Conservation (phyloP, 805 yeast species). For the Lachancea sp. region DNA sequence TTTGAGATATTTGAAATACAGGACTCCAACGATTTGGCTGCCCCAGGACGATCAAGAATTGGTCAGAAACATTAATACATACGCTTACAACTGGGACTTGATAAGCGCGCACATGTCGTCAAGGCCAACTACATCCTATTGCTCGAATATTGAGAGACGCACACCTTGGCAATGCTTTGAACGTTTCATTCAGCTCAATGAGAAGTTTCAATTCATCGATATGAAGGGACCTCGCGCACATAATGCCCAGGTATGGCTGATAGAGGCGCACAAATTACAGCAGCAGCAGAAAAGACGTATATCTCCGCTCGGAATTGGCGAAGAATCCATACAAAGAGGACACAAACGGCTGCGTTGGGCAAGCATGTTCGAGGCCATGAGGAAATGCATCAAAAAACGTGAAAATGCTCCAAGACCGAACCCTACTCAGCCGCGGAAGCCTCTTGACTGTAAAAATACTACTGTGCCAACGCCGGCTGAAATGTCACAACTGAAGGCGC, state of each 20-base stretch:
- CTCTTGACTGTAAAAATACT: conserved; percentile 36
- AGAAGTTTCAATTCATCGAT: conserved; percentile 77
- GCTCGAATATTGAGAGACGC: conserved; percentile 86
- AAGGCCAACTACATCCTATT: conserved; percentile 59
- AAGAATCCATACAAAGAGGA: conserved; percentile 89
- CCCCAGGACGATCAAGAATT: conserved; percentile 86
- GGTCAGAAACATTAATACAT: conserved; percentile 76
- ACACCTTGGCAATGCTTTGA: conserved; percentile 99
- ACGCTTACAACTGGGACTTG: conserved; percentile 87
- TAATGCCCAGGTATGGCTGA: conserved; percentile 85
- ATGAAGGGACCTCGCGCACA: conserved; percentile 82
- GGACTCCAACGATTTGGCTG: conserved; percentile 94
- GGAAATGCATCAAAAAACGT: conserved; percentile 83
- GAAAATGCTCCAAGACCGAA: conserved; percentile 67
- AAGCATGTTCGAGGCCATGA: conserved; percentile 91
- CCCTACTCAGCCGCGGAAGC: conserved; percentile 38
- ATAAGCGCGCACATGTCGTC: conserved; percentile 75
- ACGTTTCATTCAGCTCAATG: conserved; percentile 86
- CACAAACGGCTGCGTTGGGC: conserved; percentile 92
- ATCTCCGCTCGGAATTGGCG: conserved; percentile 88
- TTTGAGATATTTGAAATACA: conserved; percentile 64
- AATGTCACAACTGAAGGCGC: conserved; percentile 72
- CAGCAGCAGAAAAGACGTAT: conserved; percentile 82
- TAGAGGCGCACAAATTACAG: conserved; percentile 84
- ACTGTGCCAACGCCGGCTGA: conserved; percentile 79